A percentile compares a stretch with the other conserved stretches of the same genome.
phyloP scores from a whole-genome alignment of 2,329 filamentous ascomycete genomes.

The Beauveria medogensis region DNA sequence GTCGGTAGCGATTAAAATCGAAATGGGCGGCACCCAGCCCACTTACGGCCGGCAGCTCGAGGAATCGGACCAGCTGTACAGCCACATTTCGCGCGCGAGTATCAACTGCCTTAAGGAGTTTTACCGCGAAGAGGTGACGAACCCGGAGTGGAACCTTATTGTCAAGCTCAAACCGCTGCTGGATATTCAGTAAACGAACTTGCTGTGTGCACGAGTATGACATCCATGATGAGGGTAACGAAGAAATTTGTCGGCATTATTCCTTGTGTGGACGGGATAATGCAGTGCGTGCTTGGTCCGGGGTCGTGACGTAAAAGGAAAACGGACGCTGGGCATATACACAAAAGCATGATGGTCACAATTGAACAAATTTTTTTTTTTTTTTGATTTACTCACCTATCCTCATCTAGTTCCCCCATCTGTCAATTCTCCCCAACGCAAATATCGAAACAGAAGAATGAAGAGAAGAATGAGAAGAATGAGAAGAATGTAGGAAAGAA shows the following conservation, averaged over 20 bases:
- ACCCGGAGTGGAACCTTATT: constrained; percentile 91
- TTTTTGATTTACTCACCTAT: not conserved
- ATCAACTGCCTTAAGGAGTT: constrained; percentile 97
- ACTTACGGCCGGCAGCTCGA: constrained; percentile 92
- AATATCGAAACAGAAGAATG: not conserved
- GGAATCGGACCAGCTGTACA: constrained; percentile 83
- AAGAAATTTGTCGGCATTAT: not conserved
- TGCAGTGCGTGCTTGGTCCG: not conserved
- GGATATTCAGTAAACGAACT: constrained; percentile 59
- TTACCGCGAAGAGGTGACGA: constrained; percentile 77
- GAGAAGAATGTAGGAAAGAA: too few species aligned
- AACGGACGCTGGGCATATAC: not conserved
- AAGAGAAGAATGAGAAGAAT: too few species aligned
- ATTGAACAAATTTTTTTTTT: not conserved
- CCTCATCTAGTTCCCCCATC: not conserved
- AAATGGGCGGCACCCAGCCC: constrained; percentile 85
- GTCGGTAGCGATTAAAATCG: constrained; percentile 97
- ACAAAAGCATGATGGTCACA: not conserved
- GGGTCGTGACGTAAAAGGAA: not conserved
- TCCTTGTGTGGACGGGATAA: not conserved
- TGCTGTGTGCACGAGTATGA: not conserved
- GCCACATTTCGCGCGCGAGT: constrained; percentile 73
- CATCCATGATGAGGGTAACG: too few species aligned
- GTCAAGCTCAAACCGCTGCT: constrained; percentile 93
- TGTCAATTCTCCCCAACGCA: not conserved